A percentile compares a stretch with the other conserved stretches of the same genome.
These are phyloP conservation scores for Asterionellopsis glacialis DNA, from an alignment of 108 stramenopile genomes.

Conservation along the genomic window DNA sequence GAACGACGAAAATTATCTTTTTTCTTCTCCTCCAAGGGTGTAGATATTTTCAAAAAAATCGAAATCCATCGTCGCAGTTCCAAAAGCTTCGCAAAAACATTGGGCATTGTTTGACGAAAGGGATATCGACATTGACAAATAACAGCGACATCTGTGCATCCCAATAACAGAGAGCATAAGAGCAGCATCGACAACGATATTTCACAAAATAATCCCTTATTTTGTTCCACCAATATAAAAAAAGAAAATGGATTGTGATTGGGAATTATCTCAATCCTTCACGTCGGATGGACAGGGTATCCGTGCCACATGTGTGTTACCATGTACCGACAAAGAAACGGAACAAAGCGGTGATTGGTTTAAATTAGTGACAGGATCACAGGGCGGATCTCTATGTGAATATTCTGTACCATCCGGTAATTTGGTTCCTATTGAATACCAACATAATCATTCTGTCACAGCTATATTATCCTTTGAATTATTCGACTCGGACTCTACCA, in stretches of 20 bases:
- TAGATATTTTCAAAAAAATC: no score
- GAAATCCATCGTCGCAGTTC: no score
- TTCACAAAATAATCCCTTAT: no score
- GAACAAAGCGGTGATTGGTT: neutral
- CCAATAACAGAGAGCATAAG: no score
- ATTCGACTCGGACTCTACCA: neutral
- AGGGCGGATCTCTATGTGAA: constrained; percentile 40
- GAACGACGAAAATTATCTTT: no score
- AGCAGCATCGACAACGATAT: no score
- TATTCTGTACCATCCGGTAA: constrained; percentile 32
- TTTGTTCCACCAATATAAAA: no score
- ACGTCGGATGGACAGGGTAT: constrained; percentile 44
- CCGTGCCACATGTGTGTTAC: constrained; percentile 30
- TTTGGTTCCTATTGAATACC: constrained; percentile 28
- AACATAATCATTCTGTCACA: constrained; percentile 47
- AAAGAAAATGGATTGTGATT: constrained; percentile 41
- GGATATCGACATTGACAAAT: no score
- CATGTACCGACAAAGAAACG: neutral
- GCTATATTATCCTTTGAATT: constrained; percentile 18
- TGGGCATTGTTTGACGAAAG: no score
- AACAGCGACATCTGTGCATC: no score
- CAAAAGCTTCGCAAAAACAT: no score
- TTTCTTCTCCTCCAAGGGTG: no score
- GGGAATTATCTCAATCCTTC: constrained; percentile 48
- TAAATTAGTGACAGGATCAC: constrained; percentile 34